Evolutionary conservation across 2,329 filamentous ascomycete species (phyloP), one percentile per base, ranked within the genome.

Genomic region (Xylariaceae sp.): DNA sequence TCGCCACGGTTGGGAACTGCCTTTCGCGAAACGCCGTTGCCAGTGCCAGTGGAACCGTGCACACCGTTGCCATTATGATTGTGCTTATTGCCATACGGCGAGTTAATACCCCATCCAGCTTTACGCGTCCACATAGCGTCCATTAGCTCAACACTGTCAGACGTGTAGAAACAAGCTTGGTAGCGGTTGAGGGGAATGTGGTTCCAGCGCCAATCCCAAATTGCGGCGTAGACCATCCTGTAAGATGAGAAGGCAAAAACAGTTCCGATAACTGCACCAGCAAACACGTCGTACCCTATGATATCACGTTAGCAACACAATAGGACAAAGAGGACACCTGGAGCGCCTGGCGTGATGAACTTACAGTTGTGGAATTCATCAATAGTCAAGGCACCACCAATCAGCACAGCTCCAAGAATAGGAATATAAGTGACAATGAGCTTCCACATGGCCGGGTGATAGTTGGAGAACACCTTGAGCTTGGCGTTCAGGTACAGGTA

Each of bases 401-500:
- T 88, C 2, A 90, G 72, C 2, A 75, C 76, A 0, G 87, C 87
- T 2, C 82, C 84, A 0, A 90, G 79, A 2, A 90, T 70, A 0
- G 88, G 87, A 0, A 81, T 77, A 61, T 86, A 87, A 19, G 83
- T 73, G 14, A 75, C 78, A 31, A 87, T 73, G 12, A 89, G 70
- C 71, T 90, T 90, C 87, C 87, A 90, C 78, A 89, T 83, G 12
- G 83, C 75, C 0, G 87, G 82, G 64, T 89, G 87, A 66, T 87
- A 86, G 73, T 89, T 86, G 57, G 81, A 73, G 61, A 84, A 89
- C 50, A 89, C 80, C 75, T 90, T 90, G 59, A 91, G 77, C 73
- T 90, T 90, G 44, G 85, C 87, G 67, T 90, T 90, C 42, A 91
- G 79, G 71, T 90, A 91, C 1, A 90, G 74, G 59, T 79, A 86